phyloP scores from a whole-genome alignment of 164 flowering plant genomes.

The Magnolia changhungtana region DNA sequence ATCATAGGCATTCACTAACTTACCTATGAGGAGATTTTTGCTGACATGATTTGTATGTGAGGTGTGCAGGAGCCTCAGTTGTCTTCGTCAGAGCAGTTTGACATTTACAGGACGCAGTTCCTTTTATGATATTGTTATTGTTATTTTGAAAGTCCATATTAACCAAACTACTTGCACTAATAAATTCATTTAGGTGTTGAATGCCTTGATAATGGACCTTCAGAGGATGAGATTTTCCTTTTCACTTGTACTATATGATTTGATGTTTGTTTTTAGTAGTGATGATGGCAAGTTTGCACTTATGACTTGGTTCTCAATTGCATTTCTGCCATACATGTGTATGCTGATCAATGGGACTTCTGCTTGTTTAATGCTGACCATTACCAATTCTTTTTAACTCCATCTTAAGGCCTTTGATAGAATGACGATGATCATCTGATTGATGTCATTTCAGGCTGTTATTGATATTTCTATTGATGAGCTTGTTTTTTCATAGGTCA shows the following conservation, averaged over 20 bases:
- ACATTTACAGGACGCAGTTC: slow-evolving; percentile 30
- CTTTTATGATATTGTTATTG: slow-evolving; percentile 14
- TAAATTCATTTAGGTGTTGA: not conserved
- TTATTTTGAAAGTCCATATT: not conserved
- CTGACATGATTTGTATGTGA: not conserved
- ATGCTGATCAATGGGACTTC: too few species aligned
- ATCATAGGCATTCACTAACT: too few species aligned
- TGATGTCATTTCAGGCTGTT: too few species aligned
- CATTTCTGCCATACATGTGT: not conserved
- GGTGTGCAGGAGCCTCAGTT: slow-evolving; percentile 38
- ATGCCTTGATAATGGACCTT: not conserved
- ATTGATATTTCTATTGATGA: too few species aligned
- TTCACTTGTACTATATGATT: not conserved
- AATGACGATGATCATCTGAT: too few species aligned
- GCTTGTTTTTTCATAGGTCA: too few species aligned
- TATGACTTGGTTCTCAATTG: not conserved
- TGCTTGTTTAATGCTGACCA: too few species aligned
- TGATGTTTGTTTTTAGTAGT: not conserved
- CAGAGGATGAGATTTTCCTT: not conserved
- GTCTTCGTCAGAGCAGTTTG: slow-evolving; percentile 41
- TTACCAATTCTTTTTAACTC: too few species aligned
- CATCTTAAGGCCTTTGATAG: too few species aligned
- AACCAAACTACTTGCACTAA: not conserved
- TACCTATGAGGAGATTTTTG: too few species aligned
- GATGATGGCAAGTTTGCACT: not conserved